phyloP scores from a whole-genome alignment of 1,284 basidiomycete species.

The Cryptococcus sp. region DNA sequence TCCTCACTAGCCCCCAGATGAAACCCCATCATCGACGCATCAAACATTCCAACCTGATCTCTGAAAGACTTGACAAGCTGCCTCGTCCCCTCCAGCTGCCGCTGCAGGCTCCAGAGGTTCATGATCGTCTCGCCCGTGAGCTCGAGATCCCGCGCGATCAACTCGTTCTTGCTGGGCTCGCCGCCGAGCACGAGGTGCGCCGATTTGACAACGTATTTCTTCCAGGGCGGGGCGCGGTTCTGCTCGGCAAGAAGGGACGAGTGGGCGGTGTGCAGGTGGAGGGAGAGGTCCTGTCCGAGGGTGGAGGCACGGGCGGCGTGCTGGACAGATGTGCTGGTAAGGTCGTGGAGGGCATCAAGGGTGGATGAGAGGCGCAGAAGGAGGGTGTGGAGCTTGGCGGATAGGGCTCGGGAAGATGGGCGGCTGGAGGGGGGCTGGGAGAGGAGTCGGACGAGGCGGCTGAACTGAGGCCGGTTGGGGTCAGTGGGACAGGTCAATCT shows the following conservation, averaged over 20 bases:
- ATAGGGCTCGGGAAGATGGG: constrained; percentile 14
- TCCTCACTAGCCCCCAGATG: constrained; percentile 34
- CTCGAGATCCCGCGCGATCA: constrained; percentile 33
- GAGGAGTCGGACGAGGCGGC: constrained; percentile 33
- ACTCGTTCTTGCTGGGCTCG: constrained; percentile 29
- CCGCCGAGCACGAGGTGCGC: constrained; percentile 39
- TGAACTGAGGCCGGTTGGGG: constrained; percentile 24
- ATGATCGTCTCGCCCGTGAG: constrained; percentile 30
- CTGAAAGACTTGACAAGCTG: constrained; percentile 32
- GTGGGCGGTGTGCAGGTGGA: constrained; percentile 13
- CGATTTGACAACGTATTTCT: constrained; percentile 25
- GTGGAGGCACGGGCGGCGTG: constrained; percentile 20
- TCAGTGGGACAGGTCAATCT: neutral
- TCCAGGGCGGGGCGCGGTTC: constrained; percentile 37
- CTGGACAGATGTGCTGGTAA: constrained; percentile 14
- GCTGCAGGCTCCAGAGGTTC: constrained; percentile 23
- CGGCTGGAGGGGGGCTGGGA: constrained; percentile 16
- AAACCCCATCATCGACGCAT: constrained; percentile 43
- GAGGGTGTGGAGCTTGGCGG: constrained; percentile 33
- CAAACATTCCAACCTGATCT: constrained; percentile 39
- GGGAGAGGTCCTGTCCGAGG: constrained; percentile 15
- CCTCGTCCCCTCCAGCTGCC: constrained; percentile 28
- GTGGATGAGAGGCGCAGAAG: constrained; percentile 29
- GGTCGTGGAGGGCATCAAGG: constrained; percentile 30
- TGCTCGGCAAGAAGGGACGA: constrained; percentile 19